Conservation (phyloP, 495 filamentous ascomycete genomes). For the Clavariopsis aquatica region DNA sequence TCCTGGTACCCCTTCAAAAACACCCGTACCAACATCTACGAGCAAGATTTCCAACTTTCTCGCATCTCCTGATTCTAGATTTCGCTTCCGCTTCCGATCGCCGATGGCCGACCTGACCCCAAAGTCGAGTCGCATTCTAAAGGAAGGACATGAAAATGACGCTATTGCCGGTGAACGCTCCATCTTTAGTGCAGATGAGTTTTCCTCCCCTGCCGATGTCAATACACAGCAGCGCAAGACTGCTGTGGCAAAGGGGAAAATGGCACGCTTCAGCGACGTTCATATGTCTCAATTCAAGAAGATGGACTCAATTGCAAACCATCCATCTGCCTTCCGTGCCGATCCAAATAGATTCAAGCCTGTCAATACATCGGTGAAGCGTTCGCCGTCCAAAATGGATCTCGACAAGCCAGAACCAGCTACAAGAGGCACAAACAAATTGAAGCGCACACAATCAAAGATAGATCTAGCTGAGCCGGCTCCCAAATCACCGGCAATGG, state of each 20-base stretch:
- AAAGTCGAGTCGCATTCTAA: slow-evolving; percentile 76
- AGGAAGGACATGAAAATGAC: slow-evolving; percentile 53
- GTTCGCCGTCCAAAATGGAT: slow-evolving; percentile 72
- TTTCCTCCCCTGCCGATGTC: slow-evolving; percentile 40
- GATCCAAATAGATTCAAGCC: slow-evolving; percentile 60
- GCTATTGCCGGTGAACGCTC: slow-evolving; percentile 48
- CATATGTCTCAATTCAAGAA: slow-evolving; percentile 90
- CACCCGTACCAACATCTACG: slow-evolving; percentile 15
- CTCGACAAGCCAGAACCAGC: slow-evolving; percentile 58
- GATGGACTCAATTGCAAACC: slow-evolving; percentile 91
- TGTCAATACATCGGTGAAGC: slow-evolving; percentile 63
- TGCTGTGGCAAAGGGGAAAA: slow-evolving; percentile 74
- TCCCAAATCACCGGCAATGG: slow-evolving; percentile 31
- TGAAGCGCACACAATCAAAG: slow-evolving; percentile 44
- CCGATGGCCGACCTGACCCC: slow-evolving; percentile 62
- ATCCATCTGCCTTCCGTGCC: slow-evolving; percentile 76
- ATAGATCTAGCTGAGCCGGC: slow-evolving; percentile 45
- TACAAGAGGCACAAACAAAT: slow-evolving; percentile 9
- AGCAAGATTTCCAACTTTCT: slow-evolving; percentile 22
- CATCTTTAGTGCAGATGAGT: slow-evolving; percentile 27
- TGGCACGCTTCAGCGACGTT: slow-evolving; percentile 72
- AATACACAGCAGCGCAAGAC: slow-evolving; percentile 62
- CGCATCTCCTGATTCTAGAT: slow-evolving; percentile 69
- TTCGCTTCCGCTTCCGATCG: slow-evolving; percentile 67
- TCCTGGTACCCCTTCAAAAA: slow-evolving; percentile 42